Evolutionary conservation across 495 filamentous ascomycete genomes (phyloP), one percentile per base, ranked within the genome.

Genomic region (Talaromyces wortmannii): DNA sequence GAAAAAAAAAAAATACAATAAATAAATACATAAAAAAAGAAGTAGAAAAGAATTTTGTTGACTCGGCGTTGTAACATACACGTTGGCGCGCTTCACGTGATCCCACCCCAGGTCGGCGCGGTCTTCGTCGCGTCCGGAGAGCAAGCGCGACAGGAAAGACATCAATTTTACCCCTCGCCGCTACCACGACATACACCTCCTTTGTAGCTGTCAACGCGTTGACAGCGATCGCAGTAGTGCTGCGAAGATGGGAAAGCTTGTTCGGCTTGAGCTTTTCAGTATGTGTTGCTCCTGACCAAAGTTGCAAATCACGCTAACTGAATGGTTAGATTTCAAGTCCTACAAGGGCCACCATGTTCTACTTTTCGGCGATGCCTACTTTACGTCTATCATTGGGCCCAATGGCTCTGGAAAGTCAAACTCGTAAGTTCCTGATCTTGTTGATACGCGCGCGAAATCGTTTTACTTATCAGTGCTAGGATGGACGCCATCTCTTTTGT

Each of bases 371-470:
- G 92, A 99, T 76, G 92, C 90, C 5, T 97, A 97, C 67, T 99
- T 99, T 69, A 99, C 94, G 45, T 99, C 94, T 30, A 96, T 99
- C 65, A 96, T 99, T 64, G 94, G 94, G 15, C 94, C 94, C 62
- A 99, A 99, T 89, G 94, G 94, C 72, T 97, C 95, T 48, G 94
- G 94, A 31, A 99, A 99, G 73, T 97, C 95, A n/a, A 99, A 99
- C 67, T 97, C 92, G 91, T 96, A 71, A 67, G 87, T 79, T 52
- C 55, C 17, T 52, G 7, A 23, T 47, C 44, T 13, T 16, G n/a
- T 11, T 53, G n/a, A 5, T 1, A 30, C 4, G 15, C 12, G 50
- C n/a, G 10, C 11, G 8, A 15, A 15, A 17, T 51, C 16, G 23
- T n/a, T 40, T 36, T 29, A 10, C n/a, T 23, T 16, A 29, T 56